A percentile compares a stretch with the other conserved stretches of the same genome.
These are phyloP conservation scores for Lepraria neglecta DNA, from an alignment of 495 filamentous ascomycete species.

Conservation along the genomic window DNA sequence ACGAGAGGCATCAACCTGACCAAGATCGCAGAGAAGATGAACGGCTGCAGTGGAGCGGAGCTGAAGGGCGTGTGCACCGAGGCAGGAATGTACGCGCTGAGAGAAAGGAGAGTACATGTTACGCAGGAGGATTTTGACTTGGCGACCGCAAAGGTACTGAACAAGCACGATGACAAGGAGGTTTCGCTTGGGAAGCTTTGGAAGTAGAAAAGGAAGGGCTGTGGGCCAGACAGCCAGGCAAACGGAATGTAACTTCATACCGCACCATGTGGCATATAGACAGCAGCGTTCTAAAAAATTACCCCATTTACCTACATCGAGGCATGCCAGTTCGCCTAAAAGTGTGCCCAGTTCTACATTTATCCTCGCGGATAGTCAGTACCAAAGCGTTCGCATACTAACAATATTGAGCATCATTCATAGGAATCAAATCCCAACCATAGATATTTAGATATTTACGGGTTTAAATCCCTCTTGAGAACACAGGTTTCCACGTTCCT, in stretches of 20 bases:
- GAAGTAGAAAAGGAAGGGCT: constrained; percentile 56
- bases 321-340: too few species aligned
- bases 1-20: constrained; percentile 95
- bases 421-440: too few species aligned
- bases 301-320: not conserved
- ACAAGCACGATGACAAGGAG: constrained; percentile 99
- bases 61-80: constrained; percentile 96
- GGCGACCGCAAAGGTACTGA: constrained; percentile 97
- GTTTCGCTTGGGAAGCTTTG: constrained; percentile 82
- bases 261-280: not conserved
- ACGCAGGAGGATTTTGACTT: constrained; percentile 99
- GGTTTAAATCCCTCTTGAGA: too few species aligned
- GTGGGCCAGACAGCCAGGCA: not conserved
- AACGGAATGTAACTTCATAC: not conserved
- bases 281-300: not conserved
- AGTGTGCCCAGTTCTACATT: too few species aligned
- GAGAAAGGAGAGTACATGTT: constrained; percentile 92
- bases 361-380: too few species aligned
- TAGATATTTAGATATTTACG: too few species aligned
- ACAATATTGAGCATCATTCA: too few species aligned
- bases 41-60: constrained; percentile 94
- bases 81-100: constrained; percentile 93
- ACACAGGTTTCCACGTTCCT: too few species aligned
- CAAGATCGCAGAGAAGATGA: constrained; percentile 99
- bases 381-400: too few species aligned